phyloP scores from a whole-genome alignment of 805 yeast genomes.

The Saccharomycopsis oosterbeekiorum region DNA sequence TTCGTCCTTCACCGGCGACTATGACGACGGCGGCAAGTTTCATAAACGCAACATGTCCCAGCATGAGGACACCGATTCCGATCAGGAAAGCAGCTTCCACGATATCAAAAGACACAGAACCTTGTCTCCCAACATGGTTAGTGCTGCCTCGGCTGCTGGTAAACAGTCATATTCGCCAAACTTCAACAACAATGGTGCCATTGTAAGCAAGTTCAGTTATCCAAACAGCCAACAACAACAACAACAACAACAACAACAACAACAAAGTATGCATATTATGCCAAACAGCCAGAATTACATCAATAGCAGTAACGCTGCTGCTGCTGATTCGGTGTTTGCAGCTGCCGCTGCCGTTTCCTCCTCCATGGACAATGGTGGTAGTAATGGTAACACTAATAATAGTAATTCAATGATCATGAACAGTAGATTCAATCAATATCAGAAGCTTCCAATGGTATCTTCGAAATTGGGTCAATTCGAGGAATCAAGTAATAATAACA shows the following conservation, averaged over 20 bases:
- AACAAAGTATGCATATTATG: neutral
- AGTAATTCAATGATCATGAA: neutral
- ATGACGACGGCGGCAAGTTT: slow-evolving; percentile 23
- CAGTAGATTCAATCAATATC: slow-evolving; percentile 9
- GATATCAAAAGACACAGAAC: slow-evolving; percentile 18
- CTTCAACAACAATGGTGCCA: slow-evolving; percentile 9
- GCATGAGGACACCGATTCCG: slow-evolving; percentile 15
- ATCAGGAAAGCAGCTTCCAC: slow-evolving; percentile 11
- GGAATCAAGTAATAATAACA: neutral
- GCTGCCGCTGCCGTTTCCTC: slow-evolving; percentile 15
- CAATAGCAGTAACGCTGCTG: slow-evolving; percentile 4
- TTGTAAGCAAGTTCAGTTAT: slow-evolving; percentile 2
- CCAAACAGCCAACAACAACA: slow-evolving; percentile 8
- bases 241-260: too few species aligned
- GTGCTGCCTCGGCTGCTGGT: neutral
- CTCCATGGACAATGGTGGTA: slow-evolving; percentile 4
- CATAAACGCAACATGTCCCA: slow-evolving; percentile 14
- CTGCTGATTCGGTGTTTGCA: neutral
- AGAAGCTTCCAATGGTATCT: slow-evolving; percentile 9
- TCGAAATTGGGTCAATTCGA: slow-evolving; percentile 11
- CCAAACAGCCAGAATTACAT: neutral
- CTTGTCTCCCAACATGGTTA: slow-evolving; percentile 1
- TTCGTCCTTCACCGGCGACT: slow-evolving; percentile 57
- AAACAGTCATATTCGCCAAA: slow-evolving; percentile 6
- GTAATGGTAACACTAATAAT: slow-evolving; percentile 11